Evolutionary conservation across 148 eudicot species (phyloP).

Genomic region (Fagopyrum homotropicum): DNA sequence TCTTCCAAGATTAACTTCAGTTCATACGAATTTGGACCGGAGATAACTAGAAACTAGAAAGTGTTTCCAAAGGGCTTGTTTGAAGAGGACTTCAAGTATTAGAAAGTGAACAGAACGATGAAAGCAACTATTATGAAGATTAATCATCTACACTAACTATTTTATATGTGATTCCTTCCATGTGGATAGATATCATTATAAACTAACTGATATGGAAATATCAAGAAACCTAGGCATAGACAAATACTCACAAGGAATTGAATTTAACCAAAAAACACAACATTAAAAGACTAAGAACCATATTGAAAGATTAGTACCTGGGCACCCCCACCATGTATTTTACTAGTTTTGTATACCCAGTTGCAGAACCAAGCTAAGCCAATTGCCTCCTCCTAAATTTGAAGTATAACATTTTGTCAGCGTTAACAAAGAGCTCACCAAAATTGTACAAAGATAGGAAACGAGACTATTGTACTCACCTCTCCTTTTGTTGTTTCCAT

Average conservation of each 20-base stretch:
- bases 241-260: background rate
- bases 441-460: background rate
- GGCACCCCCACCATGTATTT: conserved; percentile 98
- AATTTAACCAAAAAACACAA: background rate
- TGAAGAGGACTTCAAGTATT: too few relatives aligned
- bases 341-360: conserved; percentile 91
- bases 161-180: too few relatives aligned
- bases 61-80: too few relatives aligned
- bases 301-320: conserved; percentile 44
- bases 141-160: too few relatives aligned
- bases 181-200: too few relatives aligned
- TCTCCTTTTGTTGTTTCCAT: conserved; percentile 97
- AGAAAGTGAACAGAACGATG: too few relatives aligned
- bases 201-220: background rate
- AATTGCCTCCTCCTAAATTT: conserved; percentile 69
- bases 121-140: too few relatives aligned
- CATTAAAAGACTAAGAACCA: background rate
- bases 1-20: too few relatives aligned
- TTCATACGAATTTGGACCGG: too few relatives aligned
- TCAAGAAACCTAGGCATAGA: background rate
- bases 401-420: conserved; percentile 19
- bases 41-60: too few relatives aligned
- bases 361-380: conserved; percentile 97
- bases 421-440: background rate
- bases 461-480: conserved; percentile 29